Percentiles rank a stretch among this genome's conserved stretches.
phyloP scores from a whole-genome alignment of 805 yeast species.

The Brettanomyces anomalus region DNA sequence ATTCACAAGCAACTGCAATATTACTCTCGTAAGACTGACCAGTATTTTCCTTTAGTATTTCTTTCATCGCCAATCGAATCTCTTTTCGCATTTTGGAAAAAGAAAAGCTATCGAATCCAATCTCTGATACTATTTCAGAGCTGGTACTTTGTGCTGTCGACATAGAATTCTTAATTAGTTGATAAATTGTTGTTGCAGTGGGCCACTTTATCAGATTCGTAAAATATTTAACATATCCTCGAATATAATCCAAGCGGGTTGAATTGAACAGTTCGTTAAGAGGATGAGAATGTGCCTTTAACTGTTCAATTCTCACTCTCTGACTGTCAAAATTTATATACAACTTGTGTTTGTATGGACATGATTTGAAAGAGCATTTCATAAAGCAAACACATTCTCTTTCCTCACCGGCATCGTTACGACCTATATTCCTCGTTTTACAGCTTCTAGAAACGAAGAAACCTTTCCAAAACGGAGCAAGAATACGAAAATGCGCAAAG shows the following conservation, averaged over 20 bases:
- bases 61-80: background rate
- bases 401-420: background rate
- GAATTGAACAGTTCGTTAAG: background rate
- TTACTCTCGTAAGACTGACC: background rate
- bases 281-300: background rate
- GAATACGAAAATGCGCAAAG: background rate
- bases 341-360: background rate
- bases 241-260: background rate
- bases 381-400: background rate
- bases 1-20: background rate
- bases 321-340: background rate
- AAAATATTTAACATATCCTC: background rate
- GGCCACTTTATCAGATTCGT: background rate
- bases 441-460: background rate
- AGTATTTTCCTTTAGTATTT: background rate
- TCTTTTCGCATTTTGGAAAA: background rate
- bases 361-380: background rate
- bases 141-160: no score
- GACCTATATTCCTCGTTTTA: background rate
- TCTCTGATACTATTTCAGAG: no score
- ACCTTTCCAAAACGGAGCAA: background rate
- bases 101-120: no score
- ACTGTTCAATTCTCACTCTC: background rate
- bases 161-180: background rate
- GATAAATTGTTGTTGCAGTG: background rate